phyloP scores from a whole-genome alignment of 768 basidiomycete genomes.

The Naganishia kalamii region DNA sequence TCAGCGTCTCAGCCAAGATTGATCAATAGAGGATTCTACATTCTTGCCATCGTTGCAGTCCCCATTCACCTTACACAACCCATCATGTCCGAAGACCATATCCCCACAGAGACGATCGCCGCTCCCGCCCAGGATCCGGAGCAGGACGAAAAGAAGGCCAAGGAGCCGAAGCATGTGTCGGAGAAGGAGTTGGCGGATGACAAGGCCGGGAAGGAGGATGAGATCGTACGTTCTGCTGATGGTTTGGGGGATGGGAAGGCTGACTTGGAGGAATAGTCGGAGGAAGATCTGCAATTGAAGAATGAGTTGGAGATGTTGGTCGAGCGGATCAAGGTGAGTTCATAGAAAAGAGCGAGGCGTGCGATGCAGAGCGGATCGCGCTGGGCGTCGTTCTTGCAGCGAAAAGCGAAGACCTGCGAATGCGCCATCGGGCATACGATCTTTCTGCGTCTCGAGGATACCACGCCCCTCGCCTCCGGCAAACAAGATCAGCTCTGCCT shows the following conservation, averaged over 20 bases:
- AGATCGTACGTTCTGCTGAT: conserved; percentile 62
- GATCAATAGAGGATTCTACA: too few species aligned
- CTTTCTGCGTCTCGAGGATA: too few species aligned
- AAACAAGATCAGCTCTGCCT: too few species aligned
- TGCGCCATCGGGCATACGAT: too few species aligned
- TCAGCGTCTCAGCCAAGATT: too few species aligned
- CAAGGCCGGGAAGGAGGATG: conserved; percentile 40
- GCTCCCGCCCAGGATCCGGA: conserved; percentile 53
- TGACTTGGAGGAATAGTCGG: conserved; percentile 56
- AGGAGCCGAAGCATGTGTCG: conserved; percentile 44
- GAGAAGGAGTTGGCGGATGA: conserved; percentile 26
- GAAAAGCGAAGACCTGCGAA: too few species aligned
- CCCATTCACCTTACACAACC: not conserved
- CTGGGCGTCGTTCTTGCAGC: too few species aligned
- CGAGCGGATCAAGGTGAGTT: conserved; percentile 75
- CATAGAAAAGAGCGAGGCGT: too few species aligned
- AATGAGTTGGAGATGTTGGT: conserved; percentile 94
- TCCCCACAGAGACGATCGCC: conserved; percentile 34
- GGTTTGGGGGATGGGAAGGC: conserved; percentile 1
- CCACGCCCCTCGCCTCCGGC: too few species aligned
- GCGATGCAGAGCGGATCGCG: too few species aligned
- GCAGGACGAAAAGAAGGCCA: conserved; percentile 54
- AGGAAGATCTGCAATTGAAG: conserved; percentile 89
- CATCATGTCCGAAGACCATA: conserved; percentile 24
- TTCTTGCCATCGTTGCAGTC: too few species aligned